phyloP scores from a whole-genome alignment of 768 basidiomycete genomes.

The Imleria badia region DNA sequence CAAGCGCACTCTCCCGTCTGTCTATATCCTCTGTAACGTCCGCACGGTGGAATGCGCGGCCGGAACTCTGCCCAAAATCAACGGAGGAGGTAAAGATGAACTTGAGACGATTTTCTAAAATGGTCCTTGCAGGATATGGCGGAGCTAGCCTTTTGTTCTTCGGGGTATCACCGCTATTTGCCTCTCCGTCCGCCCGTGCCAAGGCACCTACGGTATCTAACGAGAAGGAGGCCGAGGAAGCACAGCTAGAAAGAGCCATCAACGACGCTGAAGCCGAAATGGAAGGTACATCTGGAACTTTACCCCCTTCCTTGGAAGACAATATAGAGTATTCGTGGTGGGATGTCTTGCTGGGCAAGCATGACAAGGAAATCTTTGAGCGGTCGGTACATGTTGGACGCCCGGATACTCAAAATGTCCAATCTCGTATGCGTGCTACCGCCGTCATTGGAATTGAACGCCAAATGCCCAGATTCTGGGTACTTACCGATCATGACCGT shows the following conservation, averaged over 20 bases:
- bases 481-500: slow-evolving; percentile 76
- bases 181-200: slow-evolving; percentile 25
- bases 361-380: slow-evolving; percentile 83
- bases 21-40: slow-evolving; percentile 31
- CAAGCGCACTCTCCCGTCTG: slow-evolving; percentile 24
- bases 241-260: slow-evolving; percentile 61
- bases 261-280: slow-evolving; percentile 70
- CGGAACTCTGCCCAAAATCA: slow-evolving; percentile 29
- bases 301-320: slow-evolving; percentile 23
- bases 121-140: slow-evolving; percentile 83
- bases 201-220: slow-evolving; percentile 29
- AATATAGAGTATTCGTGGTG: slow-evolving; percentile 69
- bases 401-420: slow-evolving; percentile 20
- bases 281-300: slow-evolving; percentile 38
- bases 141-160: slow-evolving; percentile 82
- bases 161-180: slow-evolving; percentile 49
- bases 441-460: slow-evolving; percentile 66
- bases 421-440: slow-evolving; percentile 48
- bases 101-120: slow-evolving; percentile 76
- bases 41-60: slow-evolving; percentile 20
- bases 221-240: slow-evolving; percentile 57
- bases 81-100: slow-evolving; percentile 61
- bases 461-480: slow-evolving; percentile 83
- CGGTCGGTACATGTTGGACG: slow-evolving; percentile 43
- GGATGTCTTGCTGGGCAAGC: slow-evolving; percentile 75